Conservation (phyloP, 2,329 filamentous ascomycete genomes). For the Gaeumannomyces tritici region DNA sequence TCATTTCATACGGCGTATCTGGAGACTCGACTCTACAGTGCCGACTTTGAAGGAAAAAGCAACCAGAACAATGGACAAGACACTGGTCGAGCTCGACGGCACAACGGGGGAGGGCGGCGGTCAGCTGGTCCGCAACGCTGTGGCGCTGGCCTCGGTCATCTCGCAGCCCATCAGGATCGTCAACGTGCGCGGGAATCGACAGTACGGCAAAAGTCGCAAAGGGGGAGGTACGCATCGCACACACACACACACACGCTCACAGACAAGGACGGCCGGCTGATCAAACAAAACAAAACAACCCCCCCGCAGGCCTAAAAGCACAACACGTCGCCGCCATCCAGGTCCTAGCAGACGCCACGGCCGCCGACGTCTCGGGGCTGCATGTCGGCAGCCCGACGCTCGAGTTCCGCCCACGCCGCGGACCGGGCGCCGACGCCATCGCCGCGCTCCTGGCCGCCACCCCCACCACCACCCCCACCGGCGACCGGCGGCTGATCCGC, state of each 20-base stretch:
- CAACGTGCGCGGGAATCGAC: slow-evolving; percentile 46
- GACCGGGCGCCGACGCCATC: background rate
- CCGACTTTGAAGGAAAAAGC: slow-evolving; percentile 4
- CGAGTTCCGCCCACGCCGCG: slow-evolving; percentile 32
- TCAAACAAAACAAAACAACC: background rate
- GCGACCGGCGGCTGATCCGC: slow-evolving; percentile 28
- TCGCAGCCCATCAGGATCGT: slow-evolving; percentile 41
- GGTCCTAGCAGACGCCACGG: slow-evolving; percentile 42
- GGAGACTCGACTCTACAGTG: background rate
- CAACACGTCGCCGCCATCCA: slow-evolving; percentile 49
- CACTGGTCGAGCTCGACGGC: slow-evolving; percentile 40
- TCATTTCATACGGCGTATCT: too few species aligned
- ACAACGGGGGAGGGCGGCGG: slow-evolving; percentile 52
- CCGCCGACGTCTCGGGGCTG: slow-evolving; percentile 40
- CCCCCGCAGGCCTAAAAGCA: slow-evolving; percentile 41
- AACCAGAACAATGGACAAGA: background rate
- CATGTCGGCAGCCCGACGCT: slow-evolving; percentile 39
- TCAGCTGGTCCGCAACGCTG: slow-evolving; percentile 48
- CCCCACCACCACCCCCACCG: too few species aligned
- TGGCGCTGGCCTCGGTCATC: slow-evolving; percentile 45
- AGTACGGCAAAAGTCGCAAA: background rate
- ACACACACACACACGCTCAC: background rate
- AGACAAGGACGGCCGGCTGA: background rate
- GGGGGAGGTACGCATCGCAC: background rate
- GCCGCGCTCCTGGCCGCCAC: background rate